Base-by-base conservation (phyloP, 495 filamentous ascomycete species). In the Podospora pseudoanserina region DNA sequence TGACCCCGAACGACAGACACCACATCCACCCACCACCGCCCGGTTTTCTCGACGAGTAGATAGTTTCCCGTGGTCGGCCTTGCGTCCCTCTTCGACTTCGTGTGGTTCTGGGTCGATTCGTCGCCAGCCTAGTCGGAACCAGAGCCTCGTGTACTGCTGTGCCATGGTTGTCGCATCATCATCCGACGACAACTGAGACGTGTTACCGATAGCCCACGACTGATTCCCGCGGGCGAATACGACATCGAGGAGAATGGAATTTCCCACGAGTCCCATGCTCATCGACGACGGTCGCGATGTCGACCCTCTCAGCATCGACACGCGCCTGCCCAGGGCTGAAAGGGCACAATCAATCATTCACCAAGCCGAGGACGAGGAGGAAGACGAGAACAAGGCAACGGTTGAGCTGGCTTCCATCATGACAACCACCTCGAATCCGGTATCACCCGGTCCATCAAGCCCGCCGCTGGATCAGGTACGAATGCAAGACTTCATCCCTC, bases 391-490 rank as follows among this genome's bases (percentile, higher is more conserved):
- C 19, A 78, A 75, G 19, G 81, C 80, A 18, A 76, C 79, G 18
- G 79, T 80, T 56, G 81, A 83, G 63, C 70, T 84, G 7, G 77
- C 80, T 54, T 78, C 81, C 13, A 84, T 86, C 65, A 85, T 85
- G 79, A 81, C 82, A 2, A 75, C 83, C 7, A 75, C 81, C 0
- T 85, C 83, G 27, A 85, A 83, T 57, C 83, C 84, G 0, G 81
- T 85, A 5, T 84, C 82, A 18, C 83, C 85, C 7, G 84, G 84
- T 19, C 81, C 85, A 16, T 80, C 84, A 16, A 86, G 82, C 67
- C 85, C 85, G 56, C 83, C 82, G 26, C 76, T 84, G 9, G 77
- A 82, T 58, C 82, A 77, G 23, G 74, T 74, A 61, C 77, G 80
- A 27, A 75, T 80, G 60, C 74, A 79, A 54, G 84, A 85, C 63